These are phyloP conservation scores for Clavulina sp. DNA, from an alignment of 768 basidiomycete species.

Conservation along the genomic window DNA sequence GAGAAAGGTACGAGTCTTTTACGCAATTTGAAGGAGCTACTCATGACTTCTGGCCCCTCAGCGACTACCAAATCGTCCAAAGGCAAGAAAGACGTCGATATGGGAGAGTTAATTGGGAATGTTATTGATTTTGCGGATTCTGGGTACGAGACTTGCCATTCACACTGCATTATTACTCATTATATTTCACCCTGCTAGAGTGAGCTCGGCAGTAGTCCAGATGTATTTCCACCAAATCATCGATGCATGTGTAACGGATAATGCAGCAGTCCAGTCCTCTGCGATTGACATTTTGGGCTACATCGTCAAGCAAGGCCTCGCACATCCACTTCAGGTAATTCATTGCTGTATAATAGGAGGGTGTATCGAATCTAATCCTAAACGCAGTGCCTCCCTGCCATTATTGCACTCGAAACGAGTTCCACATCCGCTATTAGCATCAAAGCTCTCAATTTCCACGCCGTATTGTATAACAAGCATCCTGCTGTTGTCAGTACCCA, in stretches of 20 bases:
- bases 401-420: conserved; percentile 87
- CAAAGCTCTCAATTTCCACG: conserved; percentile 65
- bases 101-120: conserved; percentile 89
- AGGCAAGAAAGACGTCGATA: conserved; percentile 40
- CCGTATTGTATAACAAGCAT: conserved; percentile 74
- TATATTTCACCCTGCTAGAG: conserved; percentile 46
- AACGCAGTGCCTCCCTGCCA: conserved; percentile 68
- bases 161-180: too few species aligned
- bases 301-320: conserved; percentile 86
- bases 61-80: conserved; percentile 23
- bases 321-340: conserved; percentile 77
- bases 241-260: conserved; percentile 56
- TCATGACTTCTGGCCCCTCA: not conserved
- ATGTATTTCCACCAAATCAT: conserved; percentile 75
- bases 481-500: conserved; percentile 76
- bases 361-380: not conserved
- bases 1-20: conserved; percentile 36
- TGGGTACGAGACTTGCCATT: too few species aligned
- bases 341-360: conserved; percentile 3
- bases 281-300: conserved; percentile 86
- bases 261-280: conserved; percentile 52
- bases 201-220: conserved; percentile 87
- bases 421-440: conserved; percentile 38
- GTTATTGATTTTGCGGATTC: conserved; percentile 94
- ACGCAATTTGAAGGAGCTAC: not conserved